Percentiles rank a stretch among this genome's conserved stretches.
Evolutionary conservation across 768 basidiomycete genomes (phyloP).

Genomic region (Exidia glandulosa): DNA sequence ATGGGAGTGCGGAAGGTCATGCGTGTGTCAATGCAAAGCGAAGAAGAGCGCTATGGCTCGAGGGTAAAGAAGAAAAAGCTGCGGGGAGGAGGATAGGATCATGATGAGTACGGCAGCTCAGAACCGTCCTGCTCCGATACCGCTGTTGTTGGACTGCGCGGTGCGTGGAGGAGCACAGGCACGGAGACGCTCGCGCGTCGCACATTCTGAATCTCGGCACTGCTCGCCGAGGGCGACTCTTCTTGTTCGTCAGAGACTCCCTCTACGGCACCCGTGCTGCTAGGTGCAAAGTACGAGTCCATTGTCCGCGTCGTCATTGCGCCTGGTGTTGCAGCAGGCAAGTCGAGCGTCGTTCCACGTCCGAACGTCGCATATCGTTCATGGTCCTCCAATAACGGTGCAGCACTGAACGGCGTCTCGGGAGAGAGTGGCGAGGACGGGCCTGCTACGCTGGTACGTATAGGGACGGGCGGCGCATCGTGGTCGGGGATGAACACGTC

Average conservation of each 20-base stretch:
- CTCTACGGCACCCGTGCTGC: too few species aligned
- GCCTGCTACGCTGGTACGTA: too few species aligned
- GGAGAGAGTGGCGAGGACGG: neutral
- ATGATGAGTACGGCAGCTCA: too few species aligned
- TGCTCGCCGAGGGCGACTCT: neutral
- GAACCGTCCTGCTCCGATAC: too few species aligned
- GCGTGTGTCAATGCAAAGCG: too few species aligned
- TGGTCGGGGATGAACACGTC: neutral
- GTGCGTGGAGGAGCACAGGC: neutral
- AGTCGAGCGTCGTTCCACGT: neutral
- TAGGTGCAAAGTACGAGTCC: neutral
- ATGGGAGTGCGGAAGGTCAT: too few species aligned
- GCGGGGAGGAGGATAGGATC: too few species aligned
- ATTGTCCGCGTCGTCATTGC: neutral
- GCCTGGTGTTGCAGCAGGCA: neutral
- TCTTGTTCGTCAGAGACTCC: neutral
- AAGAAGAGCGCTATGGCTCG: too few species aligned
- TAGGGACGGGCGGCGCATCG: neutral
- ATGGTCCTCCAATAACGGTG: neutral
- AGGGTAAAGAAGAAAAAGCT: too few species aligned
- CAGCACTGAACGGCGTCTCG: neutral
- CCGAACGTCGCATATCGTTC: neutral
- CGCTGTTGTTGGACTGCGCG: too few species aligned
- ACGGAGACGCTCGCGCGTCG: neutral
- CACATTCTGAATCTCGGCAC: neutral